Evolutionary conservation across 805 yeast species (phyloP), one percentile per base, ranked within the genome.

Genomic region (Schwanniomyces yamadae): DNA sequence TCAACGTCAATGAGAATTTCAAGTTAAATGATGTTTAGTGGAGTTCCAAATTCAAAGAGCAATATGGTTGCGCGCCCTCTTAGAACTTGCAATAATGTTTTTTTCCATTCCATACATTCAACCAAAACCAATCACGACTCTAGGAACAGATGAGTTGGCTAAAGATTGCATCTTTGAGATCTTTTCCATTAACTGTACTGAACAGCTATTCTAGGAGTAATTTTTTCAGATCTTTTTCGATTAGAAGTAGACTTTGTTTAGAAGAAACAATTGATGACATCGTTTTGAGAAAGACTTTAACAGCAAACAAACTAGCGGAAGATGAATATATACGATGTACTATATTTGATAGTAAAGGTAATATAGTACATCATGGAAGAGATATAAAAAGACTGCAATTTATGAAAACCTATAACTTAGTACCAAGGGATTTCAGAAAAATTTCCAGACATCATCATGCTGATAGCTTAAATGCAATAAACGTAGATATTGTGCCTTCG

Each of bases 351-450:
- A 35, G 46, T 11, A 36, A 50, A 1, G 82, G 82, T 1, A 57
- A 68, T 28, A 62, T 69, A 44, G 52, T 65, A 5, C 59, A 63
- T 14, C 73, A 70, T 28, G 66, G 78, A 6, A 62, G 72, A 27
- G 79, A 72, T 28, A 51, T 68, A 17, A 61, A 64, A 36, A 63
- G 71, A 33, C 57, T 54, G 29, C 71, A 66, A 28, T 63, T 77
- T 34, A 59, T 77, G 50, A 55, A 59, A 34, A 55, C 57, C 11
- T 71, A 75, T 50, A 69, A 71, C 40, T 50, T 77, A 20, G 65
- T 71, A 0, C 74, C 80, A 32, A 76, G 85, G 39, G 82, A 85
- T 22, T 71, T 81, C 17, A 71, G 83, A 54, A 61, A 74, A 71
- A 39, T 77, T 22, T 73, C 74, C 21, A 46, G 66, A 20, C 54